A percentile compares a stretch with the other conserved stretches of the same genome.
These are phyloP conservation scores for Zymoseptoria brevis DNA, from an alignment of 2,329 filamentous ascomycete genomes.

Conservation along the genomic window DNA sequence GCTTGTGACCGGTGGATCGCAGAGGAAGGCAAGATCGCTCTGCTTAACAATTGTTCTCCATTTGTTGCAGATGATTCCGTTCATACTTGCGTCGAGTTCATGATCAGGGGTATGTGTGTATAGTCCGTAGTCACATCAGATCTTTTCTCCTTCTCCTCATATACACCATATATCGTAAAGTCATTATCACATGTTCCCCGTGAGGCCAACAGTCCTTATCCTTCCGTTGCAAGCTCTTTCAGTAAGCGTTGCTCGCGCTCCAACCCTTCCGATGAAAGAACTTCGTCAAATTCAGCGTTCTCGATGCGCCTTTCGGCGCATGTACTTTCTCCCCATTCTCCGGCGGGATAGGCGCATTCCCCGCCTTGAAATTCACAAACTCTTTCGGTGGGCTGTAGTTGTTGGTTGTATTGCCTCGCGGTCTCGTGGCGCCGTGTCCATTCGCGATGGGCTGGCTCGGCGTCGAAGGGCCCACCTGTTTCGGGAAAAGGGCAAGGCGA, in stretches of 20 bases:
- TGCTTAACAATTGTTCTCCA: too few relatives aligned
- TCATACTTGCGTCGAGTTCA: too few relatives aligned
- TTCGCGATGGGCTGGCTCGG: slow-evolving; percentile 11
- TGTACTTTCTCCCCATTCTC: not conserved
- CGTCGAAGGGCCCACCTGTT: slow-evolving; percentile 8
- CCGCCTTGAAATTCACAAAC: not conserved
- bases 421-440: slow-evolving; percentile 6
- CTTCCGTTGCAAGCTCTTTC: not conserved
- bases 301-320: not conserved
- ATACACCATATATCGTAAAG: too few relatives aligned
- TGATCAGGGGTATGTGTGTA: too few relatives aligned
- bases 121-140: too few relatives aligned
- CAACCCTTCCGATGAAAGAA: not conserved
- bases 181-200: too few relatives aligned
- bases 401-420: slow-evolving; percentile 1
- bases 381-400: slow-evolving; percentile 1
- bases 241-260: not conserved
- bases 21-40: too few relatives aligned
- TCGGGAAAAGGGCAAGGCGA: slow-evolving; percentile 13
- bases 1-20: too few relatives aligned
- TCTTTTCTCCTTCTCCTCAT: too few relatives aligned
- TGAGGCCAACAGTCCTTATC: not conserved
- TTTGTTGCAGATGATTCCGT: too few relatives aligned
- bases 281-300: not conserved
- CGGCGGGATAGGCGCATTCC: not conserved